Base-by-base conservation (phyloP, 108 stramenopile species). In the Tribonema minus region DNA sequence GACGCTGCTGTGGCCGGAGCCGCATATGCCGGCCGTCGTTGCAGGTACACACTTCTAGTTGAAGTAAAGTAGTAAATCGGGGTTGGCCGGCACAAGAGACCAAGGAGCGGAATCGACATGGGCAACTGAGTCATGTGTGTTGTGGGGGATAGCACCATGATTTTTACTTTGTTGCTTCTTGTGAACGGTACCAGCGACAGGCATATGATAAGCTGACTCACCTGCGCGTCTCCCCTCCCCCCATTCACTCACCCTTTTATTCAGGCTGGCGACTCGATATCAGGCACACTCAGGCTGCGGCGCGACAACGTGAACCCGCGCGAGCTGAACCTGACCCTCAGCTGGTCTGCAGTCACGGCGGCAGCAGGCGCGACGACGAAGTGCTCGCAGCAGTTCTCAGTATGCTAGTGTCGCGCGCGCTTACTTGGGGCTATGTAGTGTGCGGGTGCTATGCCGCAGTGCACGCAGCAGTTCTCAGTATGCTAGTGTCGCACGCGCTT, bases 251-350 rank as follows among this genome's bases (percentile, higher is more conserved):
- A 35, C 26, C 23, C 3, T 6, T 5, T 32, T 7, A n/a, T 25
- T 67, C 7, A 54, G 46, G 46, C 20, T 9, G 46, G 46, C 9
- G 46, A 54, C 46, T 15, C 46, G 9, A 30, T 7, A 25, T 34
- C 67, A 15, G 76, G 76, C 15, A 12, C 32, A 26, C 58, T 77
- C 20, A 32, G 40, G 46, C 59, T 77, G 36, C 37, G 41, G 46
- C 67, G 76, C 12, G 25, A 77, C 37, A 62, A 60, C 58, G 38
- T 77, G 3, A 77, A 77, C 36, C 76, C 76, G 34, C 70, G 67
- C 5, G 76, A 77, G 67, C 64, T 77, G 9, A 31, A 64, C 2
- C 58, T 68, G n/a, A 67, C 46, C 31, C 66, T 77, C 3, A 68
- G 62, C 4, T 77, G 76, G 76, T 26, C 76, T 23, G 76, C 68